Percentiles rank a stretch among this genome's conserved stretches.
These are phyloP conservation scores for Stemphylium beticola DNA, from an alignment of 2,329 filamentous ascomycete genomes.

Conservation along the genomic window DNA sequence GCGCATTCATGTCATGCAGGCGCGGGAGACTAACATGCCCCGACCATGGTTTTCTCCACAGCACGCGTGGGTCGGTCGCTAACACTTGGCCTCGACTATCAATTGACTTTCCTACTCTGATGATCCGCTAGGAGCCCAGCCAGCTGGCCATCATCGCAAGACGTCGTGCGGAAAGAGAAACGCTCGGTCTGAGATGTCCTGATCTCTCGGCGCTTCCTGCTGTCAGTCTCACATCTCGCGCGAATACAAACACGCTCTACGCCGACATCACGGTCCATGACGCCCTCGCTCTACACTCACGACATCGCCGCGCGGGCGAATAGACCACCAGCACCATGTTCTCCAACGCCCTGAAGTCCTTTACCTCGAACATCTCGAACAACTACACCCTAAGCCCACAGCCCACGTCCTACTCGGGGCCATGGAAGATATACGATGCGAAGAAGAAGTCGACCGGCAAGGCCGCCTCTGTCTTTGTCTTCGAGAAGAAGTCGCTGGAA, in stretches of 20 bases:
- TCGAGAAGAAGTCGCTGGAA: conserved; percentile 87
- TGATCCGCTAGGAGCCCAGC: neutral
- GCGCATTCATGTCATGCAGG: conserved; percentile 24
- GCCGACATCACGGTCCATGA: conserved; percentile 37
- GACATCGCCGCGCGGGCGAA: conserved; percentile 34
- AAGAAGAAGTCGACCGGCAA: conserved; percentile 96
- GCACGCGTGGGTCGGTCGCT: conserved; percentile 23
- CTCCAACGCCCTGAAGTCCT: conserved; percentile 85
- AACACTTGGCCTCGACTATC: conserved; percentile 13
- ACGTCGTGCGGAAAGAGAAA: neutral
- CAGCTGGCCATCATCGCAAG: neutral
- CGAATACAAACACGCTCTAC: conserved; percentile 18
- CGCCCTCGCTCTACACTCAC: conserved; percentile 24
- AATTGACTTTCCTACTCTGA: neutral
- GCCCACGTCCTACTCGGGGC: conserved; percentile 80
- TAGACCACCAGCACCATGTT: conserved; percentile 72
- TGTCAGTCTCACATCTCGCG: conserved; percentile 27
- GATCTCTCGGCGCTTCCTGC: conserved; percentile 23
- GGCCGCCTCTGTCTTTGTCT: conserved; percentile 88
- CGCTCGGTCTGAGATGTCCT: conserved; percentile 20
- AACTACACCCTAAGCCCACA: conserved; percentile 85
- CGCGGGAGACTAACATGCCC: conserved; percentile 14
- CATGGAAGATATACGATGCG: conserved; percentile 97
- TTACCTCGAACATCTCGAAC: conserved; percentile 88
- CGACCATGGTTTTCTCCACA: conserved; percentile 18